These are phyloP conservation scores for Talaromyces nanjingensis DNA, from an alignment of 495 filamentous ascomycete species.

Conservation along the genomic window DNA sequence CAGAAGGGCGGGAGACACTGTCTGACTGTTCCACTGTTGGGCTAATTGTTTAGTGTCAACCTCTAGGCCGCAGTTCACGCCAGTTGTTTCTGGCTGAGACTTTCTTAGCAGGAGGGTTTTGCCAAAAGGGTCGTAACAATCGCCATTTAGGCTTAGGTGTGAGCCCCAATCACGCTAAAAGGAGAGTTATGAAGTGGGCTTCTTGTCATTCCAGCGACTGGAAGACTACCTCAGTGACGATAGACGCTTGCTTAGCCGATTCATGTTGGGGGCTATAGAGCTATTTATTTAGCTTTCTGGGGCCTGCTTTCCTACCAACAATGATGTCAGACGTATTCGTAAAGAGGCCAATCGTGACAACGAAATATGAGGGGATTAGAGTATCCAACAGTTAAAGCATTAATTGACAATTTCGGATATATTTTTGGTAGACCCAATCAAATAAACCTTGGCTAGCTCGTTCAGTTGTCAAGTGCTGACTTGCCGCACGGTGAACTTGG, in stretches of 20 bases:
- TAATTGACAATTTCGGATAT: neutral
- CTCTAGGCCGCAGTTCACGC: neutral
- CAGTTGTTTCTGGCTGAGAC: neutral
- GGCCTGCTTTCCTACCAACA: neutral
- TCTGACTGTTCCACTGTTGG: neutral
- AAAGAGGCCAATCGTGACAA: neutral
- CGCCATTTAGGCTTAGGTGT: neutral
- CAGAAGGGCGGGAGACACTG: neutral
- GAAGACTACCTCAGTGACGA: neutral
- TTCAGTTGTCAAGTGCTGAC: neutral
- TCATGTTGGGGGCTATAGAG: constrained; percentile 4
- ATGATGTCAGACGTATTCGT: neutral
- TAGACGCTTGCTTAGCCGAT: neutral
- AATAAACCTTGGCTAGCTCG: neutral
- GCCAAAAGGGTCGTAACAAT: neutral
- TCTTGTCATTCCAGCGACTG: neutral
- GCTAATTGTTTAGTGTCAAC: neutral
- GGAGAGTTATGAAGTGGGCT: neutral
- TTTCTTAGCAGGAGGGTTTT: neutral
- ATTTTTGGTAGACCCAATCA: neutral
- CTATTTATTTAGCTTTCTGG: constrained; percentile 1
- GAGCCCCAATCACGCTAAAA: neutral
- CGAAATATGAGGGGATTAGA: neutral
- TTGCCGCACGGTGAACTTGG: neutral
- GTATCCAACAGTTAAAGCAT: neutral